Base-by-base conservation (phyloP, 164 flowering plant genomes). In the grape (Vitis vinifera) region DNA sequence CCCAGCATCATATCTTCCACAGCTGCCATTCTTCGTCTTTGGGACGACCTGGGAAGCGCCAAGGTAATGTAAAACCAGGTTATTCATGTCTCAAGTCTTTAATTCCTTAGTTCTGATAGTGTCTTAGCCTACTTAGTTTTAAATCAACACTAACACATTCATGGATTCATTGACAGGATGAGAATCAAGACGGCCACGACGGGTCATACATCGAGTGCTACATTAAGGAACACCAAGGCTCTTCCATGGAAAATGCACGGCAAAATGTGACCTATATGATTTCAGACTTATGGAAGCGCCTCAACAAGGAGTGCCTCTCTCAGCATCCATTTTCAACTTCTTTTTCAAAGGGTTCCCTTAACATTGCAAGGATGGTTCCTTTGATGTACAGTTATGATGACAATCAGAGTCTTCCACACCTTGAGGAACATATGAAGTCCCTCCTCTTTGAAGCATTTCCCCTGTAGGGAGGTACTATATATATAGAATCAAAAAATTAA, bases 1-100 rank as follows among this genome's bases (percentile, higher is more conserved):
- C 78, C 84, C 3, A 56, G 27, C 15, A 76, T 83, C 5, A 58
- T 80, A 1, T 71, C 85, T 3, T 77, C 74, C 10, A 48, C 77
- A 0, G 87, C 87, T 2, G 56, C 80, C 4, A 82, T 88, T 66
- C 84, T 88, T 50, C 84, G 90, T 10, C 85, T 87, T 19, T 85
- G 86, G 84, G 89, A 89, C 71, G 93, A 89, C 65, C 63, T 89
- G 55, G 91, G 87, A 74, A 81, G 79, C 72, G 87, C 90, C 19
- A 71, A 80, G 89, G 88, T 88, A 79, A 37, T 13, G 48, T 2
- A 30, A 29, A n/a, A 11, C 31, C 23, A 23, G 63, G 3, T 58
- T 58, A 58, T 58, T 15, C 47, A 2, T 12, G 10, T 57, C 23
- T 13, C 3, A 57, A 13, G 17, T 15, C 10, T 37, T 6, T 55